Evolutionary conservation across 805 yeast genomes (phyloP).

Genomic region (Vanderwaltozyma yarrowii): DNA sequence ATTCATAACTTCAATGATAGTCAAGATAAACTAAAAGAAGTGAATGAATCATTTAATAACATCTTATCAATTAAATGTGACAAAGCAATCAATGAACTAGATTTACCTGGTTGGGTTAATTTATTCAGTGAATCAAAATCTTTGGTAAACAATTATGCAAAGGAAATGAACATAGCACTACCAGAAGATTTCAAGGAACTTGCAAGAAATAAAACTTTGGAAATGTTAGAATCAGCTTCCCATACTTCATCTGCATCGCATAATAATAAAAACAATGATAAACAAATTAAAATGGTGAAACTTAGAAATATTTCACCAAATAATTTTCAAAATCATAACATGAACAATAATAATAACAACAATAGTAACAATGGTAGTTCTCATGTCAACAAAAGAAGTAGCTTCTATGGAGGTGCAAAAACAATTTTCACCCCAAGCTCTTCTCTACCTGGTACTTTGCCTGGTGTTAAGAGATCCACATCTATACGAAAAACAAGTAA

Average conservation of each 20-base stretch:
- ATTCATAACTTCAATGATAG: not conserved
- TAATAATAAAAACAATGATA: not conserved
- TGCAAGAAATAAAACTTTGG: slow-evolving; percentile 1
- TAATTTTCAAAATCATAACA: not conserved
- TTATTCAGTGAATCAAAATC: slow-evolving; percentile 12
- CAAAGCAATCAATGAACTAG: slow-evolving; percentile 1
- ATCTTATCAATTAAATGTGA: slow-evolving; percentile 1
- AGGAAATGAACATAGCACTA: slow-evolving; percentile 8
- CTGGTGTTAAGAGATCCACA: slow-evolving; percentile 11
- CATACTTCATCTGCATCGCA: too few relatives aligned
- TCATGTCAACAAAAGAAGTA: slow-evolving; percentile 13
- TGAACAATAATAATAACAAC: too few relatives aligned
- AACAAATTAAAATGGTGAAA: slow-evolving; percentile 2
- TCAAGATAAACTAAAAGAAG: not conserved
- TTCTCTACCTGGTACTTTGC: slow-evolving; percentile 16
- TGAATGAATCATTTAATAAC: not conserved
- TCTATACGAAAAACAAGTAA: slow-evolving; percentile 7
- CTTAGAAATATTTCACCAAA: slow-evolving; percentile 1
- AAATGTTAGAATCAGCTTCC: not conserved
- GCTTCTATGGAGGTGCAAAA: slow-evolving; percentile 18
- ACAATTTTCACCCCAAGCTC: slow-evolving; percentile 9
- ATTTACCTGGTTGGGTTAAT: slow-evolving; percentile 11
- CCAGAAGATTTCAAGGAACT: not conserved
- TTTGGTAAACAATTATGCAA: slow-evolving; percentile 7
- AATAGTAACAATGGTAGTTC: slow-evolving; percentile 2